phyloP scores from a whole-genome alignment of 176 grass and related monocot genomes.

The Themeda triandra region DNA sequence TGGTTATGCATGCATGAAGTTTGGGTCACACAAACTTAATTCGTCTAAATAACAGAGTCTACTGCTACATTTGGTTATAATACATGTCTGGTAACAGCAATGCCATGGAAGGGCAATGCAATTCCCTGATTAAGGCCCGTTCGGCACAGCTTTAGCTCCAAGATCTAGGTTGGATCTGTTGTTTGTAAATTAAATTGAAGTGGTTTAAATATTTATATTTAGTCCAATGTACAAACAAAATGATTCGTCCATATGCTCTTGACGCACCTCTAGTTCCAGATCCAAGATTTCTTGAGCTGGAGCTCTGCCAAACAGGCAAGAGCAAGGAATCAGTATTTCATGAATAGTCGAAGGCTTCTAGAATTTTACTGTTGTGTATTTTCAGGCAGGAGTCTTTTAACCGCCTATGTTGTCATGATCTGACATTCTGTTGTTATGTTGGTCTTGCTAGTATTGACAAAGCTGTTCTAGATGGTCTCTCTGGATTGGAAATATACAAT shows the following conservation, averaged over 20 bases:
- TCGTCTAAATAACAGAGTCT: conserved; percentile 9
- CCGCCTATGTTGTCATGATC: background rate
- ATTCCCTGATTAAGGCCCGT: background rate
- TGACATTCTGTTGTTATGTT: conserved; percentile 35
- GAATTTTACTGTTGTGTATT: background rate
- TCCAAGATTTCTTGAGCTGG: background rate
- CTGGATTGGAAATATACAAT: conserved; percentile 84
- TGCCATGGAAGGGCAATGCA: background rate
- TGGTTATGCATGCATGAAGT: background rate
- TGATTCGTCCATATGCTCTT: background rate
- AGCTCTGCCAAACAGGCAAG: background rate
- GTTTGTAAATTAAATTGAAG: background rate
- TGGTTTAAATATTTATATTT: background rate
- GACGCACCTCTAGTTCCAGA: background rate
- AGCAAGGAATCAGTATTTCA: conserved; percentile 8
- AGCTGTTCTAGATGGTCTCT: conserved; percentile 56
- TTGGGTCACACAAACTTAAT: background rate
- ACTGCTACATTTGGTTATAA: background rate
- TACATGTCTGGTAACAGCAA: background rate
- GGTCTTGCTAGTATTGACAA: conserved; percentile 44
- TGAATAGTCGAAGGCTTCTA: background rate
- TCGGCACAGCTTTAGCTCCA: background rate
- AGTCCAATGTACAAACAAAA: background rate
- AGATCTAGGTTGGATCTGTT: background rate
- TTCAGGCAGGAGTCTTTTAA: conserved; percentile 12